Evolutionary conservation across 768 basidiomycete species (phyloP), one percentile per base, ranked within the genome.

Genomic region (Mycena venus): DNA sequence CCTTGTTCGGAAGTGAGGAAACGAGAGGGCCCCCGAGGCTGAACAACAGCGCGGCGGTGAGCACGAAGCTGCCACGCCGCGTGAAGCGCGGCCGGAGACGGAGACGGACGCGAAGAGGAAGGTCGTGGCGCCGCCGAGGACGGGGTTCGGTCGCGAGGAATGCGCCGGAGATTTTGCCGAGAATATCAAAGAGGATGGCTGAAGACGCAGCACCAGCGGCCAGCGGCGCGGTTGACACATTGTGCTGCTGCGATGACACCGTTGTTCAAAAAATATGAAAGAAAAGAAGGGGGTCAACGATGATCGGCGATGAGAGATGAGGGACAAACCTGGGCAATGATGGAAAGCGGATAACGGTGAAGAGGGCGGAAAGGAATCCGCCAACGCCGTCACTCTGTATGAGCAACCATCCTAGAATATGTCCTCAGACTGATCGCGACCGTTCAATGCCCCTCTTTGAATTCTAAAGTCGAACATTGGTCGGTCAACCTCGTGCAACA

Each of bases 51-150:
- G 93, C 92, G 0, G 92, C 92, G 7, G 91, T 91, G 31, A 95
- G 89, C 17, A 95, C 85, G 82, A 94, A 93, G 27, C 92, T 86
- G 66, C 93, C 92, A 10, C 92, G 84, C 2, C 94, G 88, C 23
- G 89, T 90, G 79, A 92, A 95, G 19, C 21, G 27, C 36, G 51
- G 29, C 60, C 69, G 1, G 69, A 56, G 21, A 90, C 88, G 19
- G 89, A 88, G 32, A 96, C 95, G 47, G 88, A 91, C 0, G 94
- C 92, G 79, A 96, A 96, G 12, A 96, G 87, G 88, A 96, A 96
- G 3, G 95, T 96, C 14, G 95, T 97, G 4, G 96, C 94, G 3
- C 95, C 95, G 2, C 95, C 95, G 0, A 95, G 88, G 9, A 95
- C 95, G 0, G 95, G 86, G 78, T 93, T 92, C 1, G 95, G 96